Base-by-base conservation (phyloP, 169 alveolate genomes). In the Babesia bigemina region DNA sequence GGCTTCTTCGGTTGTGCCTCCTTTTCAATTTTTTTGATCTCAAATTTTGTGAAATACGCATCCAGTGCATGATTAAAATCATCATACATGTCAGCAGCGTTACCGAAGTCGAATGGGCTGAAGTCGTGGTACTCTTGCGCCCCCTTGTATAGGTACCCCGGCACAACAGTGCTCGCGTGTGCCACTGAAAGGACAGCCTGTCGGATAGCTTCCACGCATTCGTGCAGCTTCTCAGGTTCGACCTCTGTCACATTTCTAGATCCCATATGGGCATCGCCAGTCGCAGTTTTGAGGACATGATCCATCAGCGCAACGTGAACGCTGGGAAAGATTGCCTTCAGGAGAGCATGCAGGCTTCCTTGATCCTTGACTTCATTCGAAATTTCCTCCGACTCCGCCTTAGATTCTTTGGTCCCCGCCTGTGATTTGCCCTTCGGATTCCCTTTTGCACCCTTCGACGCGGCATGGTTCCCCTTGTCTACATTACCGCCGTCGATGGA, bases 31-130 rank as follows among this genome's bases (percentile, higher is more conserved):
- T 81, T 81, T 47, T 53, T 63, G 73, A 81, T 53, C 26, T 81
- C 88, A 48, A 50, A 59, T 21, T 74, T 65, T 16, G 88, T 81
- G 78, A 81, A 81, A 36, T 67, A 81, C 12, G 85, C 72, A 56
- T 81, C 88, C 55, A 81, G 63, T 9, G 85, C 88, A 11, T 61
- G 69, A 44, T 81, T 81, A 47, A 55, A 71, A 62, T 81, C 88
- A 24, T 71, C 85, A 44, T 45, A 70, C 24, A 57, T n/a, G 61
- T 73, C 85, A n/a, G 71, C 50, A 42, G 56, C 67, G 53, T 19
- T 52, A 44, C 52, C 50, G 22, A 63, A 10, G 59, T 81, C 88
- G 45, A 81, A 70, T n/a, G 65, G 73, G n/a, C 78, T 63, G 63
- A 81, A 81, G 55, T 81, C 88, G 28, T 70, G 85, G 53, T 69